phyloP scores from a whole-genome alignment of 1,284 basidiomycete species.

The Austropuccinia psidii region DNA sequence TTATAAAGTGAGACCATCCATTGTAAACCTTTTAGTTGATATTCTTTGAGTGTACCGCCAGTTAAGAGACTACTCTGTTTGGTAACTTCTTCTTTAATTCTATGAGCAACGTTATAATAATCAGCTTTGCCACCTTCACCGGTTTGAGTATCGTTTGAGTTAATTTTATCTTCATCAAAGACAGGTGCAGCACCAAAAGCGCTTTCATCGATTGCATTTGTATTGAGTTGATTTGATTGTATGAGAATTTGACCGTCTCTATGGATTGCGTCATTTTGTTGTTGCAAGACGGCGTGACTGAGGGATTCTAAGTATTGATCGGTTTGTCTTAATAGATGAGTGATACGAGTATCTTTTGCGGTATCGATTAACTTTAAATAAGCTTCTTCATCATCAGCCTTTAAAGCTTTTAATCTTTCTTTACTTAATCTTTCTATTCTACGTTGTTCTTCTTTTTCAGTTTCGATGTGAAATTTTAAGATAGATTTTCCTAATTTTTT shows the following conservation, averaged over 20 bases:
- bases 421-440: conserved; percentile 91
- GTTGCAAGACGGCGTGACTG: conserved; percentile 85
- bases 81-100: conserved; percentile 78
- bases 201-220: conserved; percentile 41
- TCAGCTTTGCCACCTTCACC: conserved; percentile 71
- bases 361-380: conserved; percentile 99
- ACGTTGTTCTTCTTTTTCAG: conserved; percentile 51
- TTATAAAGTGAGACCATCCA: conserved; percentile 93
- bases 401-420: conserved; percentile 95
- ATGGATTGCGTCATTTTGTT: conserved; percentile 72
- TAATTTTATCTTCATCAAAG: conserved; percentile 55
- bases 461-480: conserved; percentile 50
- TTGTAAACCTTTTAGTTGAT: conserved; percentile 88
- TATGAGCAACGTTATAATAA: conserved; percentile 94
- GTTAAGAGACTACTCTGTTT: conserved; percentile 75
- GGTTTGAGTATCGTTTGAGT: conserved; percentile 51
- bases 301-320: conserved; percentile 91
- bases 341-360: conserved; percentile 98
- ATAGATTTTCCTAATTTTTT: conserved; percentile 48
- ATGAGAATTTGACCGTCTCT: conserved; percentile 43
- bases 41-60: conserved; percentile 61
- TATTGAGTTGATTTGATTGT: background rate
- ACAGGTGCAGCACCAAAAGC: conserved; percentile 45
- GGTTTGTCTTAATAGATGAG: conserved; percentile 88
- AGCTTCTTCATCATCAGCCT: conserved; percentile 97